Evolutionary conservation across 192 early-diverging fungal genomes (phyloP).

Genomic region (Backusella tarrabulga): DNA sequence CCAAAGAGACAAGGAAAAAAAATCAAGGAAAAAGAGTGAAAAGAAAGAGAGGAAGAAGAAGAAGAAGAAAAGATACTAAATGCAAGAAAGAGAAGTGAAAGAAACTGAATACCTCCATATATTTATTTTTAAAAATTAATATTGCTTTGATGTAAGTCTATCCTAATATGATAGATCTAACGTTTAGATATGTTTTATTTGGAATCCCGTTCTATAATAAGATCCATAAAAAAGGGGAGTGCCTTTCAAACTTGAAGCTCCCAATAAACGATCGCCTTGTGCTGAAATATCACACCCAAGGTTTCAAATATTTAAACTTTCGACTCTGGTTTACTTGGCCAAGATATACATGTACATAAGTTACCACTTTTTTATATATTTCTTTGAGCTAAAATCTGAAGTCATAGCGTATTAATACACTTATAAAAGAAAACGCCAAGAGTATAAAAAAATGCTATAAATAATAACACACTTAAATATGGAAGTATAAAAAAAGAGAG

Average conservation of each 20-base stretch:
- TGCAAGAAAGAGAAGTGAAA: not conserved
- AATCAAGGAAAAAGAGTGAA: not conserved
- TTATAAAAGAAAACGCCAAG: not conserved
- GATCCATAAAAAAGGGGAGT: not conserved
- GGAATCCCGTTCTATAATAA: not conserved
- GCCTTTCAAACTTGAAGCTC: not conserved
- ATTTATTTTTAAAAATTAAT: not conserved
- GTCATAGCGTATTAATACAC: not conserved
- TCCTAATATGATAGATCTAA: not conserved
- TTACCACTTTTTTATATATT: not conserved
- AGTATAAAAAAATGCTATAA: not conserved
- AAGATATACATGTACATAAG: not conserved
- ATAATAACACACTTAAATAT: not conserved
- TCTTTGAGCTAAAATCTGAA: not conserved
- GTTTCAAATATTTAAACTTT: not conserved
- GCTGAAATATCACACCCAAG: not conserved
- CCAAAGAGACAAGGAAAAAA: not conserved
- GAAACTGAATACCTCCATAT: not conserved
- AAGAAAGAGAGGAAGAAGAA: not conserved
- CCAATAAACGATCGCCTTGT: not conserved
- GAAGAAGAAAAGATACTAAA: not conserved
- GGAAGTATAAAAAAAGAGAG: not conserved
- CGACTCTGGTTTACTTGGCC: not conserved
- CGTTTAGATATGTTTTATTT: constrained; percentile 8
- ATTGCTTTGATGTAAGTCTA: not conserved